Conservation (phyloP, 306 rosid genomes). For the Trifolium dubium region DNA sequence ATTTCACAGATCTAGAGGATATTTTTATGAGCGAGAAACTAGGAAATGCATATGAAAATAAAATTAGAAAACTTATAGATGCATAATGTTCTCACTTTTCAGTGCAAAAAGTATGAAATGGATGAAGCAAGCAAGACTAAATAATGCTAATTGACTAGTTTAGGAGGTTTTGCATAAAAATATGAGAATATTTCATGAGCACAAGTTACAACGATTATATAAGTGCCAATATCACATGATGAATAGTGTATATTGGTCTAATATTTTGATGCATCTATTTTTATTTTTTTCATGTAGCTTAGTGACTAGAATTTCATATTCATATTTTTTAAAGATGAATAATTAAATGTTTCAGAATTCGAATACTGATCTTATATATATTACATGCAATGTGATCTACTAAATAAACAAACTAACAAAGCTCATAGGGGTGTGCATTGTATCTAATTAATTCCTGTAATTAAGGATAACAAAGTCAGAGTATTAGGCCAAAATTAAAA, state of each 20-base stretch:
- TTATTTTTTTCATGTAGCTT: too few species aligned
- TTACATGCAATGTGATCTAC: too few species aligned
- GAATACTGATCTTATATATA: too few species aligned
- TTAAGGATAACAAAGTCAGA: conserved; percentile 2
- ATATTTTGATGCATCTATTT: too few species aligned
- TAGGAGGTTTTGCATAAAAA: neutral
- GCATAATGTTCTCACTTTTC: conserved; percentile 18
- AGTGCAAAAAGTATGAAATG: conserved; percentile 28
- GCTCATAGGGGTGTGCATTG: too few species aligned
- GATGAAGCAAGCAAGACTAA: conserved; percentile 35
- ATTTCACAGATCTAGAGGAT: conserved; percentile 47
- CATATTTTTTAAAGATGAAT: too few species aligned
- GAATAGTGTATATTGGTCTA: neutral
- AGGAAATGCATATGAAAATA: conserved; percentile 30
- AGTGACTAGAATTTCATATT: too few species aligned
- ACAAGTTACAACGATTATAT: conserved; percentile 5
- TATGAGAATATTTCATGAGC: conserved; percentile 8
- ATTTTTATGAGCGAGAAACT: conserved; percentile 11
- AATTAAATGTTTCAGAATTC: too few species aligned
- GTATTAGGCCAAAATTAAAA: neutral
- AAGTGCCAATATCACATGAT: conserved; percentile 7
- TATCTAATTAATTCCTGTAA: neutral
- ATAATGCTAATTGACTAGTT: neutral
- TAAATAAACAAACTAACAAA: too few species aligned
- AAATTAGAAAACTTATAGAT: conserved; percentile 7